Percentiles rank a stretch among this genome's conserved stretches.
These are phyloP conservation scores for Spongospora subterranea DNA, from an alignment of 208 protist species.

Conservation along the genomic window DNA sequence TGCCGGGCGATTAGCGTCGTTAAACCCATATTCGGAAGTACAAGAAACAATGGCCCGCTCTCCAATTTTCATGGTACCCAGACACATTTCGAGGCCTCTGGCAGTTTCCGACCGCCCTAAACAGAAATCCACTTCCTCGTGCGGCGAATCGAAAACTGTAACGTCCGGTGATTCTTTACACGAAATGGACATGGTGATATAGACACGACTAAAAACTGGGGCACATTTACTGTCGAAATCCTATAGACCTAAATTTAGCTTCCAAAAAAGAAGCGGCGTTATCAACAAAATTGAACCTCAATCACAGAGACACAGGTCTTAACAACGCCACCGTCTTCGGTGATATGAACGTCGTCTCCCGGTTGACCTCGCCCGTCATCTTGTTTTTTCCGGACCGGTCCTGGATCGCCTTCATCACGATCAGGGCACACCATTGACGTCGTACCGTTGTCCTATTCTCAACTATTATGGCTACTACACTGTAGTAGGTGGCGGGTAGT, in stretches of 20 bases:
- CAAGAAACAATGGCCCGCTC: neutral
- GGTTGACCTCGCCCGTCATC: neutral
- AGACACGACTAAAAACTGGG: neutral
- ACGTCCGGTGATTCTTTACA: neutral
- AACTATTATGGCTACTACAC: too few relatives aligned
- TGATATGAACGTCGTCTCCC: neutral
- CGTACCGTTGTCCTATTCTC: too few relatives aligned
- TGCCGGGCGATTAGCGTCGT: neutral
- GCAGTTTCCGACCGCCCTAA: slow-evolving; percentile 27
- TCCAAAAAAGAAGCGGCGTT: neutral
- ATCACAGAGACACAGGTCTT: neutral
- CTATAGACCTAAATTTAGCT: too few relatives aligned
- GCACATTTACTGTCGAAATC: neutral
- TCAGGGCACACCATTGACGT: too few relatives aligned
- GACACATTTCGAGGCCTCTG: neutral
- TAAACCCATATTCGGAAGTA: neutral
- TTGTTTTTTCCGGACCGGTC: too few relatives aligned
- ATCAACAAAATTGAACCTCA: neutral
- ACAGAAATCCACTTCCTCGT: slow-evolving; percentile 40
- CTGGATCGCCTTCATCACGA: too few relatives aligned
- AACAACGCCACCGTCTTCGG: neutral
- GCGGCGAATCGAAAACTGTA: neutral
- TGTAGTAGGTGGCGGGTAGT: too few relatives aligned
- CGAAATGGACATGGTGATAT: neutral
- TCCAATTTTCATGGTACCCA: slow-evolving; percentile 14